A percentile compares a stretch with the other conserved stretches of the same genome.
Evolutionary conservation across 257 asterid genomes (phyloP).

Genomic region (Cruciata laevipes): DNA sequence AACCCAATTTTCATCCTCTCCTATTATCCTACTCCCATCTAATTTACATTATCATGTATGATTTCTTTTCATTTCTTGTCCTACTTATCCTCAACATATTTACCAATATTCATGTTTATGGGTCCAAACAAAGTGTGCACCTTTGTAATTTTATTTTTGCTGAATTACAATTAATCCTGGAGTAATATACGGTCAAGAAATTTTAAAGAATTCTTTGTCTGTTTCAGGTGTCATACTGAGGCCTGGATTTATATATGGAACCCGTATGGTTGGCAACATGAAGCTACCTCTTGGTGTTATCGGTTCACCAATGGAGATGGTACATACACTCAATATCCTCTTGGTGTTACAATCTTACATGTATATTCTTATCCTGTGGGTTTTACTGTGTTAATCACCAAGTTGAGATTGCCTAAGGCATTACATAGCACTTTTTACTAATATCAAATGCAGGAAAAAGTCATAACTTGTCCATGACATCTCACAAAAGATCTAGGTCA

Average conservation of each 20-base stretch:
- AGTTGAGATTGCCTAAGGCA: not conserved
- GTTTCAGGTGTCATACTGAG: constrained; percentile 79
- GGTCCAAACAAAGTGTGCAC: not conserved
- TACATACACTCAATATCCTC: constrained; percentile 24
- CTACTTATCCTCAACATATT: no score
- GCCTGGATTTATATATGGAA: constrained; percentile 93
- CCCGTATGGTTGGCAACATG: constrained; percentile 83
- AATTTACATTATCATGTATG: not conserved
- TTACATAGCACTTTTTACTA: not conserved
- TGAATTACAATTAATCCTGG: not conserved
- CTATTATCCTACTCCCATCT: not conserved
- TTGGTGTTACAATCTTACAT: no score
- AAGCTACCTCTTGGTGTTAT: constrained; percentile 79
- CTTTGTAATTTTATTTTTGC: not conserved
- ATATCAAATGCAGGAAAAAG: no score
- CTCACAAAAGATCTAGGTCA: not conserved
- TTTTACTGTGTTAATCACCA: not conserved
- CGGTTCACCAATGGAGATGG: constrained; percentile 91
- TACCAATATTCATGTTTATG: no score
- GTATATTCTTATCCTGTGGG: not conserved
- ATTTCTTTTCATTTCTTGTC: not conserved
- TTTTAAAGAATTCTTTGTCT: not conserved
- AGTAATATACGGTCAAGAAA: not conserved
- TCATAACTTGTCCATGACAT: not conserved
- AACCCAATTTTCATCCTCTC: not conserved